Conservation (phyloP, 306 rosid species). For the Astragalus membranaceus region DNA sequence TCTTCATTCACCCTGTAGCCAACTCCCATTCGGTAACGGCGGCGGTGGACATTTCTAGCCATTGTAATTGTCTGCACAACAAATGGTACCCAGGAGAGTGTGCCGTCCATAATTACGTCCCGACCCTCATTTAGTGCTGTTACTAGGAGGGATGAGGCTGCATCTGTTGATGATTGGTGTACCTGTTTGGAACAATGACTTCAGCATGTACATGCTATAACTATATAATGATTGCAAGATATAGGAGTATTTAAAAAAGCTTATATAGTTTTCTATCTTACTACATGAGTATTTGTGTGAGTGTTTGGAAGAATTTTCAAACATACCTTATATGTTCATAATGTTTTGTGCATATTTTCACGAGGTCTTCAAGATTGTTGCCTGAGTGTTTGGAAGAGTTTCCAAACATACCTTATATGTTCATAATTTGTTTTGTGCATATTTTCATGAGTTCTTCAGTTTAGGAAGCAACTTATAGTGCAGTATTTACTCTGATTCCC, state of each 20-base stretch:
- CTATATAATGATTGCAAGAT: background rate
- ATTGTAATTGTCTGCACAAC: constrained; percentile 93
- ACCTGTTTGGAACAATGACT: constrained; percentile 46
- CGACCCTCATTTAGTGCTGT: constrained; percentile 87
- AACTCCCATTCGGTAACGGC: constrained; percentile 81
- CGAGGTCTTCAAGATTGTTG: background rate
- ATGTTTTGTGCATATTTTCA: background rate
- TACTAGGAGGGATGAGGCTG: constrained; percentile 95
- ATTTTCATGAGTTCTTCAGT: background rate
- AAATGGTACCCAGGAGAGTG: constrained; percentile 93
- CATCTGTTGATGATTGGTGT: constrained; percentile 94
- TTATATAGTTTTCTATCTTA: background rate
- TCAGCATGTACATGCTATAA: background rate
- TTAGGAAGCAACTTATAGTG: background rate
- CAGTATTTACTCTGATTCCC: background rate
- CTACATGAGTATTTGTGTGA: background rate
- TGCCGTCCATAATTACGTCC: constrained; percentile 95
- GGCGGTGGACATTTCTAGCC: constrained; percentile 91
- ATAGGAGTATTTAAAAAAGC: background rate
- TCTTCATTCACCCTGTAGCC: constrained; percentile 62
- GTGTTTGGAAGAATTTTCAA: background rate
- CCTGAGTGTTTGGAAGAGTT: background rate
- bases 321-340: background rate
- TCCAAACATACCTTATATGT: background rate
- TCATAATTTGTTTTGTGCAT: background rate